phyloP scores from a whole-genome alignment of 805 yeast genomes.

The Lachancea meyersii region DNA sequence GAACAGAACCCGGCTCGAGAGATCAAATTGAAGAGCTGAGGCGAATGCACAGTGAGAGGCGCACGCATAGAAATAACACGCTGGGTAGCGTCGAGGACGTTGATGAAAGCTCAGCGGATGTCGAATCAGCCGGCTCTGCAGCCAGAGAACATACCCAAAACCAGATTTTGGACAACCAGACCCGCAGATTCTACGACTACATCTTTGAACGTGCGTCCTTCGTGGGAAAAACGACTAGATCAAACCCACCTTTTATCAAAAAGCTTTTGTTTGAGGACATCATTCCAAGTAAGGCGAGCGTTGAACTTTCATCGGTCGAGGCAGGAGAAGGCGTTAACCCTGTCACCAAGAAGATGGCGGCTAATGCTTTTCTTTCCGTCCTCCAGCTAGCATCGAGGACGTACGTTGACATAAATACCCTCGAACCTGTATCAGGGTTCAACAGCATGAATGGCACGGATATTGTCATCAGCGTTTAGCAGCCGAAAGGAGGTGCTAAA shows the following conservation, averaged over 20 bases:
- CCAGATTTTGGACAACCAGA: conserved; percentile 20
- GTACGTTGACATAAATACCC: conserved; percentile 10
- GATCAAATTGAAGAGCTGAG: conserved; percentile 23
- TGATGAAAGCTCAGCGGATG: conserved; percentile 1
- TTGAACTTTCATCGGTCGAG: not conserved
- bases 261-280: conserved; percentile 25
- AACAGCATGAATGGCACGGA: conserved; percentile 16
- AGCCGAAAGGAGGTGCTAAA: no score
- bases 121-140: not conserved
- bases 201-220: conserved; percentile 20
- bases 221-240: conserved; percentile 18
- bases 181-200: conserved; percentile 27
- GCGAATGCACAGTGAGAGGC: conserved; percentile 10
- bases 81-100: conserved; percentile 1
- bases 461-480: conserved; percentile 14
- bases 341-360: conserved; percentile 24
- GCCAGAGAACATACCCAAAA: not conserved
- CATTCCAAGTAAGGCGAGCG: conserved; percentile 23
- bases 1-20: conserved; percentile 13
- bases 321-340: conserved; percentile 3
- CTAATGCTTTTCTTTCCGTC: conserved; percentile 29
- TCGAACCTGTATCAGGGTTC: conserved; percentile 1
- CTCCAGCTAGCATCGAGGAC: conserved; percentile 26
- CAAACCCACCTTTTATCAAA: conserved; percentile 16
- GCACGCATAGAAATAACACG: conserved; percentile 1